phyloP scores from a whole-genome alignment of 768 basidiomycete genomes.

The Suillus subaureus region DNA sequence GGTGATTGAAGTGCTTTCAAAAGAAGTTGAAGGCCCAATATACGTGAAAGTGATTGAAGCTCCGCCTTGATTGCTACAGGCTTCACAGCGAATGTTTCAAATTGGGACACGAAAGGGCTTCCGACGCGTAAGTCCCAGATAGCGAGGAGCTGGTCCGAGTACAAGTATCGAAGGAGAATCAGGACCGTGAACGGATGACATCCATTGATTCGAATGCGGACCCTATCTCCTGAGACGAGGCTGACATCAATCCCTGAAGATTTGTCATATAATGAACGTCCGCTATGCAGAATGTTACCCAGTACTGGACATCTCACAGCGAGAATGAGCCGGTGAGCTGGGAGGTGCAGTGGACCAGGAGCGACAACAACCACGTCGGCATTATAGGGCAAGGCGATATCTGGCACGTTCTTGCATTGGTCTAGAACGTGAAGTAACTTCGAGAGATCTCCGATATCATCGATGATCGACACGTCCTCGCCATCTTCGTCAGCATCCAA shows the following conservation, averaged over 20 bases:
- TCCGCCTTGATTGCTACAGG: slow-evolving; percentile 60
- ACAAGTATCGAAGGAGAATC: slow-evolving; percentile 82
- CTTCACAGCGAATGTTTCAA: slow-evolving; percentile 43
- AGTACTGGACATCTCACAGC: slow-evolving; percentile 57
- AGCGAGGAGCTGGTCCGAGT: slow-evolving; percentile 80
- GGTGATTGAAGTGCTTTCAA: slow-evolving; percentile 56
- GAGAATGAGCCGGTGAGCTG: slow-evolving; percentile 69
- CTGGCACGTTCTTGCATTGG: slow-evolving; percentile 13
- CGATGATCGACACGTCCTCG: slow-evolving; percentile 38
- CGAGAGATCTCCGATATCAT: slow-evolving; percentile 37
- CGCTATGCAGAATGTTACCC: slow-evolving; percentile 42
- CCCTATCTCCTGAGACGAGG: slow-evolving; percentile 9
- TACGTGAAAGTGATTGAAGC: slow-evolving; percentile 55
- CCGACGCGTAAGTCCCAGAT: slow-evolving; percentile 81
- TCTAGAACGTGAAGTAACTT: slow-evolving; percentile 21
- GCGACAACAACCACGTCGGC: slow-evolving; percentile 65
- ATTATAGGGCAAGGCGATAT: slow-evolving; percentile 42
- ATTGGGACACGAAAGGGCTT: slow-evolving; percentile 41
- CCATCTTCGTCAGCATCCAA: slow-evolving; percentile 37
- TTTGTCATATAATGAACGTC: slow-evolving; percentile 27
- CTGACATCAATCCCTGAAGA: slow-evolving; percentile 34
- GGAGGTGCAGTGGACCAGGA: slow-evolving; percentile 47
- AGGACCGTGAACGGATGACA: slow-evolving; percentile 69
- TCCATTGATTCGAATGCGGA: slow-evolving; percentile 48
- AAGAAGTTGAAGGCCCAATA: slow-evolving; percentile 62